phyloP scores from a whole-genome alignment of 306 rosid genomes.

The Inga leiocalycina region DNA sequence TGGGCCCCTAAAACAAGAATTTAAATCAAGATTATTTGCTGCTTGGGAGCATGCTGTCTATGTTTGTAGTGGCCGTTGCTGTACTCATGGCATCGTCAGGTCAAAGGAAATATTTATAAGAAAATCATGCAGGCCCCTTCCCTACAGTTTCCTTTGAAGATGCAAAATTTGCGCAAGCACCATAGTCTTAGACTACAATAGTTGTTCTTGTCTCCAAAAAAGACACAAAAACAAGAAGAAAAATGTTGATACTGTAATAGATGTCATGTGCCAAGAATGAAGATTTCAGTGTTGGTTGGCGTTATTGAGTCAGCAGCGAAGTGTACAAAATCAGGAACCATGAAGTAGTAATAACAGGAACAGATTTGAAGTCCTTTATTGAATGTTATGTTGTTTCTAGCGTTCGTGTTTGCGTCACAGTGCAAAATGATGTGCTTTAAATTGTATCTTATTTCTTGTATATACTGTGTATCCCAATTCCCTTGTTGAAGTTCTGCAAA shows the following conservation, averaged over 20 bases:
- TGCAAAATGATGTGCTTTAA: too few species aligned
- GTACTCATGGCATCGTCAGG: slow-evolving; percentile 86
- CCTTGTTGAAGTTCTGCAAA: neutral
- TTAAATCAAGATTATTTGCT: slow-evolving; percentile 3
- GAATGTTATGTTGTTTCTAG: neutral
- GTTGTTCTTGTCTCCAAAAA: neutral
- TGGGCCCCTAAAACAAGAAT: neutral
- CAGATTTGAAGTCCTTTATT: neutral
- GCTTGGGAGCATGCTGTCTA: slow-evolving; percentile 70
- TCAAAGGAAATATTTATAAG: slow-evolving; percentile 33
- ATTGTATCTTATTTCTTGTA: too few species aligned
- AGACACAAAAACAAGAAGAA: neutral
- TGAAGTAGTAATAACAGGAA: neutral
- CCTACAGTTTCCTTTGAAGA: neutral
- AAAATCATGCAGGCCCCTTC: slow-evolving; percentile 15
- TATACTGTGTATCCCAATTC: too few species aligned
- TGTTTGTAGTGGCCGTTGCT: slow-evolving; percentile 79
- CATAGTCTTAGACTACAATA: neutral
- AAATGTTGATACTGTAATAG: neutral
- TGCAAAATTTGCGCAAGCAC: neutral
- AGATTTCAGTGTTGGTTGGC: slow-evolving; percentile 15
- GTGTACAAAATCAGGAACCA: neutral
- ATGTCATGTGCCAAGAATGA: neutral
- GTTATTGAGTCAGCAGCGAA: neutral
- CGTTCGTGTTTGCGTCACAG: neutral